Percentiles rank a stretch among this genome's conserved stretches.
phyloP scores from a whole-genome alignment of 805 yeast species.

The Schwanniomyces polymorphus region DNA sequence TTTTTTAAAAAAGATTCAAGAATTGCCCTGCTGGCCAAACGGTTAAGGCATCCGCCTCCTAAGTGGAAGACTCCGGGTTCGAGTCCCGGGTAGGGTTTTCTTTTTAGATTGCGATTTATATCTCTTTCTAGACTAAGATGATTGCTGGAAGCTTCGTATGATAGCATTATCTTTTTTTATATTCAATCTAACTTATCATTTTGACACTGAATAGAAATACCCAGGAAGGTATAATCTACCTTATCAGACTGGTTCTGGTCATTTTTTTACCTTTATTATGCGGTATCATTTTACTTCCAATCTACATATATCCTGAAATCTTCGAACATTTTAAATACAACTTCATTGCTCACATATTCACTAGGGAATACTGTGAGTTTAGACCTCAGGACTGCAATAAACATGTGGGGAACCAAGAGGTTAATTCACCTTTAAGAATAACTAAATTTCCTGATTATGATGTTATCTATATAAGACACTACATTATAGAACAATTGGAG shows the following conservation, averaged over 20 bases:
- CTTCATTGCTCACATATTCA: conserved; percentile 12
- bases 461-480: conserved; percentile 16
- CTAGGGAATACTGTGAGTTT: conserved; percentile 13
- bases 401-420: conserved; percentile 5
- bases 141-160: background rate
- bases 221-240: background rate
- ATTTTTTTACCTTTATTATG: background rate
- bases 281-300: conserved; percentile 6
- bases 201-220: background rate
- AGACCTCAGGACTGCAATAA: conserved; percentile 8
- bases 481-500: conserved; percentile 8
- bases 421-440: conserved; percentile 3
- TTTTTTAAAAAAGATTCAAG: background rate
- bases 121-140: no score
- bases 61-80: conserved; percentile 43
- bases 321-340: conserved; percentile 10
- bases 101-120: background rate
- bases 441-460: conserved; percentile 14
- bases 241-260: background rate
- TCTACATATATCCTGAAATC: conserved; percentile 12
- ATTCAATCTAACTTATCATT: background rate
- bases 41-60: conserved; percentile 54
- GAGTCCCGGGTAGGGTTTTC: conserved; percentile 40
- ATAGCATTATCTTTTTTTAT: background rate
- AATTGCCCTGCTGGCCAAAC: conserved; percentile 51